Evolutionary conservation across 352 stramenopile genomes (phyloP).

Genomic region (Phytophthora cryptogea): DNA sequence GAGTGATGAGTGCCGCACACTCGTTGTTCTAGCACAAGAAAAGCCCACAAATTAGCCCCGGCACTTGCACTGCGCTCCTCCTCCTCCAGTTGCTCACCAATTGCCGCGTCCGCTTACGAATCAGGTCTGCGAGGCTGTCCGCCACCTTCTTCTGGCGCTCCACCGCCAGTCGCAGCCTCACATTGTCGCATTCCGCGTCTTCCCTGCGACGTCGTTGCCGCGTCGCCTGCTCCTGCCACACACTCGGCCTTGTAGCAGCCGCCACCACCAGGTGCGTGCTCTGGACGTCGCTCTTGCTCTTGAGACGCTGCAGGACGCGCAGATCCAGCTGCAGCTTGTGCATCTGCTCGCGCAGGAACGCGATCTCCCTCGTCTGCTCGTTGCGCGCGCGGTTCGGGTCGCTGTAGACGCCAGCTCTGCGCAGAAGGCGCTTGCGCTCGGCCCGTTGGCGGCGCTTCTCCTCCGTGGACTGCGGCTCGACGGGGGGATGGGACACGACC

Average conservation of each 20-base stretch:
- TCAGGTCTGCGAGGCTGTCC: slow-evolving; percentile 35
- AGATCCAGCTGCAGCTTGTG: slow-evolving; percentile 42
- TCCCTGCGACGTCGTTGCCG: slow-evolving; percentile 20
- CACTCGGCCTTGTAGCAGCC: background rate
- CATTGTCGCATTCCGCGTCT: slow-evolving; percentile 36
- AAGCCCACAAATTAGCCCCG: slow-evolving; percentile 1
- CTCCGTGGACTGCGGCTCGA: slow-evolving; percentile 9
- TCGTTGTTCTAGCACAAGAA: slow-evolving; percentile 21
- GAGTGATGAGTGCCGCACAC: slow-evolving; percentile 24
- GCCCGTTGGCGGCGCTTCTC: slow-evolving; percentile 13
- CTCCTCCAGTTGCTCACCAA: slow-evolving; percentile 11
- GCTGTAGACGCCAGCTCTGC: slow-evolving; percentile 18
- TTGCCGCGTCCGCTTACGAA: slow-evolving; percentile 30
- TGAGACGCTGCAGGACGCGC: slow-evolving; percentile 19
- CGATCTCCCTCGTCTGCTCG: slow-evolving; percentile 40
- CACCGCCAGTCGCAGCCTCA: slow-evolving; percentile 38
- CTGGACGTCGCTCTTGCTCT: background rate
- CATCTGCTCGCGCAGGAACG: slow-evolving; percentile 40
- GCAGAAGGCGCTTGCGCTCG: slow-evolving; percentile 20
- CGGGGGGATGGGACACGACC: background rate
- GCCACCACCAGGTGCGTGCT: background rate
- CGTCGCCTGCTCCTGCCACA: slow-evolving; percentile 32
- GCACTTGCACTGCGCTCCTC: background rate
- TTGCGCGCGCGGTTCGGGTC: slow-evolving; percentile 36
- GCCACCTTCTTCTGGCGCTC: slow-evolving; percentile 46